Conservation (phyloP, 139 green algal species). For the Nannochloris sp. region DNA sequence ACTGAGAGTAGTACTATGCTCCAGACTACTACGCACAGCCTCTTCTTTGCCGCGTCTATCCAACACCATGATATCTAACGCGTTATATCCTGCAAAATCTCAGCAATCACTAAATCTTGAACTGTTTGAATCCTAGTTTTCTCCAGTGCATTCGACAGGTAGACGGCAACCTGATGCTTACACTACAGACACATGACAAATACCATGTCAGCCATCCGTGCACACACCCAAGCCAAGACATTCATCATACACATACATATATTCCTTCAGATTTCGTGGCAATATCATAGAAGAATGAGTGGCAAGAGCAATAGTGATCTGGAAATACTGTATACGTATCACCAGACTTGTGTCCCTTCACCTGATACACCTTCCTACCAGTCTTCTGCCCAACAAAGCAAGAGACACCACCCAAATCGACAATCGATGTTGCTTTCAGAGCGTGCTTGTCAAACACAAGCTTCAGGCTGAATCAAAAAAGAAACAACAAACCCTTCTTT, state of each 20-base stretch:
- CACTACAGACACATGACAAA: slow-evolving; percentile 45
- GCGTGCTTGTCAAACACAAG: slow-evolving; percentile 65
- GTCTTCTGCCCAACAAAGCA: slow-evolving; percentile 44
- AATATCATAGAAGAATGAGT: slow-evolving; percentile 73
- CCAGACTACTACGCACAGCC: no score
- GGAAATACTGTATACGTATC: slow-evolving; percentile 66
- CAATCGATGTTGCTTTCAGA: slow-evolving; percentile 53
- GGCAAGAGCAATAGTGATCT: slow-evolving; percentile 71
- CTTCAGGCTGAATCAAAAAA: slow-evolving; percentile 38
- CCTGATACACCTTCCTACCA: slow-evolving; percentile 51
- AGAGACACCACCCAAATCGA: slow-evolving; percentile 54
- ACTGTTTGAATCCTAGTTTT: slow-evolving; percentile 7
- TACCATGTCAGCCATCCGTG: not conserved
- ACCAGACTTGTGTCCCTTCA: slow-evolving; percentile 32
- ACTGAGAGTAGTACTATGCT: not conserved
- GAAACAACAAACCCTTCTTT: not conserved
- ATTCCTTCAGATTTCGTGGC: slow-evolving; percentile 43
- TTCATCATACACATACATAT: slow-evolving; percentile 18
- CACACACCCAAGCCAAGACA: not conserved
- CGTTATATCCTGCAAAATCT: slow-evolving; percentile 9
- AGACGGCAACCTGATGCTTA: slow-evolving; percentile 81
- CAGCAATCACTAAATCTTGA: slow-evolving; percentile 15
- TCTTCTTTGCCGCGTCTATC: no score
- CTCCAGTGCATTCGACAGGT: slow-evolving; percentile 36
- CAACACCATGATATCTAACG: no score